These are phyloP conservation scores for Aspergillus coremiiformis DNA, from an alignment of 495 filamentous ascomycete genomes.

Conservation along the genomic window DNA sequence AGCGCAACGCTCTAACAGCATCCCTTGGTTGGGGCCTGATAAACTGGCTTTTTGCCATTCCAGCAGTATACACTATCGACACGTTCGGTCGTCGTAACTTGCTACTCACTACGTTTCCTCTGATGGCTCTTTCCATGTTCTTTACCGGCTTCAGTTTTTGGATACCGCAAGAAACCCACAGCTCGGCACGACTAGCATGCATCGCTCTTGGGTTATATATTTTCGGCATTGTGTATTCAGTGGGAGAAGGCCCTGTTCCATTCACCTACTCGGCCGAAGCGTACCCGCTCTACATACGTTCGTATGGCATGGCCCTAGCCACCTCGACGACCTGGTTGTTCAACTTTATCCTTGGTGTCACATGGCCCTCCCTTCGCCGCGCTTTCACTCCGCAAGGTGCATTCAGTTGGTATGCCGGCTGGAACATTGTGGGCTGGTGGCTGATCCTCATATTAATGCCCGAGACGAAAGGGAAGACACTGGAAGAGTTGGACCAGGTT, in stretches of 20 bases:
- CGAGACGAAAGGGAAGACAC: constrained; percentile 39
- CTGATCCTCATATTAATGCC: constrained; percentile 32
- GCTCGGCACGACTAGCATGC: constrained; percentile 35
- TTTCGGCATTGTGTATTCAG: constrained; percentile 68
- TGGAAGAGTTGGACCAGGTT: constrained; percentile 43
- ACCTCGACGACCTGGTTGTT: constrained; percentile 43
- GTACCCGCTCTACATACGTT: constrained; percentile 61
- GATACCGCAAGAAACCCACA: constrained; percentile 44
- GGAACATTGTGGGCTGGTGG: constrained; percentile 37
- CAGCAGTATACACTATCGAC: constrained; percentile 75
- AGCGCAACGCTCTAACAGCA: constrained; percentile 50
- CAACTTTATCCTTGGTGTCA: constrained; percentile 58
- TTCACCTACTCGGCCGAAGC: constrained; percentile 81
- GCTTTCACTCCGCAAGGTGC: constrained; percentile 53
- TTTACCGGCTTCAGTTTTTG: constrained; percentile 78
- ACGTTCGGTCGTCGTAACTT: constrained; percentile 74
- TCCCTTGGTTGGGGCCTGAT: constrained; percentile 70
- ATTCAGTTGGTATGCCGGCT: constrained; percentile 51
- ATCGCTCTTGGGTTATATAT: constrained; percentile 67
- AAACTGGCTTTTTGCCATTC: constrained; percentile 75
- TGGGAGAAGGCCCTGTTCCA: constrained; percentile 77
- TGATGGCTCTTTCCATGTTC: constrained; percentile 64
- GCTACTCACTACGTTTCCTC: constrained; percentile 67
- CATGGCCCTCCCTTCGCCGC: constrained; percentile 51
- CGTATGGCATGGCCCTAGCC: constrained; percentile 53